Percentiles rank a stretch among this genome's conserved stretches.
phyloP scores from a whole-genome alignment of 1,284 basidiomycete genomes.

The Pulveroboletus ridleyi region DNA sequence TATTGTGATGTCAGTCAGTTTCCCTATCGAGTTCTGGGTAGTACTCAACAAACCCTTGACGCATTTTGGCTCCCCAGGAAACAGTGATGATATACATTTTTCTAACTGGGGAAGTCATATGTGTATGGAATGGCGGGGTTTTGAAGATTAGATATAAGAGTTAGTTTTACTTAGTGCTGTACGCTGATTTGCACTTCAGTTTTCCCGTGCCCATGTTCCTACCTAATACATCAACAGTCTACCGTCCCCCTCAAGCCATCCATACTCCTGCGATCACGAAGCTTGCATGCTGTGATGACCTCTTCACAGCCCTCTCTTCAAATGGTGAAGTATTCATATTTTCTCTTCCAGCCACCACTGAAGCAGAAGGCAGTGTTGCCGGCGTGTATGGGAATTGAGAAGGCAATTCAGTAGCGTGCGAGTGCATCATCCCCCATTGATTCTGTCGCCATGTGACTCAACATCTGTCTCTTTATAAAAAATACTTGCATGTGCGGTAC shows the following conservation, averaged over 20 bases:
- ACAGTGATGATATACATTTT: constrained; percentile 85
- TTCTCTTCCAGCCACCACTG: constrained; percentile 48
- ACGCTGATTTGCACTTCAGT: constrained; percentile 40
- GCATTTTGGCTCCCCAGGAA: constrained; percentile 56
- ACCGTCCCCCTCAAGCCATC: constrained; percentile 79
- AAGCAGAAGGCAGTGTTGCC: constrained; percentile 32
- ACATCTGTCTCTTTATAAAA: not conserved
- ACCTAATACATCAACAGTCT: constrained; percentile 71
- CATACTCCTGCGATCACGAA: constrained; percentile 81
- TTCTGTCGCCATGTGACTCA: constrained; percentile 9
- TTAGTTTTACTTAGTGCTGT: constrained; percentile 15
- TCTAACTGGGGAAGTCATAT: constrained; percentile 80
- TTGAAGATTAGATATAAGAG: constrained; percentile 74
- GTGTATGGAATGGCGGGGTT: constrained; percentile 80
- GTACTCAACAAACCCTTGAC: constrained; percentile 12
- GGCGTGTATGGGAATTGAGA: constrained; percentile 88
- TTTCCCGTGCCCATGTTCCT: constrained; percentile 78
- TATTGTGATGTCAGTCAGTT: constrained; percentile 74
- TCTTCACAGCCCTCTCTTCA: constrained; percentile 86
- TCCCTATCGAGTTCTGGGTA: constrained; percentile 5
- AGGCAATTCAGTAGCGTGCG: constrained; percentile 88
- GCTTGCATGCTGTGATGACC: constrained; percentile 82
- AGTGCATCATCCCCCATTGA: constrained; percentile 44
- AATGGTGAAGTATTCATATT: constrained; percentile 96
- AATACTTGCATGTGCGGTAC: constrained; percentile 16